phyloP scores from a whole-genome alignment of 768 basidiomycete genomes.

The Boletellus ananiceps region DNA sequence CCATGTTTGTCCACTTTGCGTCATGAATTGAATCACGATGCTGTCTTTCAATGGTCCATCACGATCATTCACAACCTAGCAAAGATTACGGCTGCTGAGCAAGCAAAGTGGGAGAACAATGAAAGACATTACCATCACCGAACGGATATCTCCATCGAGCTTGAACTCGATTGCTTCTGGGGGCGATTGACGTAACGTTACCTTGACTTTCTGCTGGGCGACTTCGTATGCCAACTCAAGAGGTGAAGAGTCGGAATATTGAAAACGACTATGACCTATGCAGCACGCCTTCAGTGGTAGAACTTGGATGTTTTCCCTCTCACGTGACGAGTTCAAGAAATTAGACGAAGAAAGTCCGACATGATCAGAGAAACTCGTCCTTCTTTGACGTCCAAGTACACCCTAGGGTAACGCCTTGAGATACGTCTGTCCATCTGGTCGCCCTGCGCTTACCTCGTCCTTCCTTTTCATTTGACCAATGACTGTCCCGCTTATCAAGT shows the following conservation, averaged over 20 bases:
- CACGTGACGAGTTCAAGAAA: constrained; percentile 16
- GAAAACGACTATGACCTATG: constrained; percentile 21
- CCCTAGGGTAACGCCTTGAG: constrained; percentile 11
- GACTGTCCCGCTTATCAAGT: constrained; percentile 1
- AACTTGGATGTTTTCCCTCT: constrained; percentile 1
- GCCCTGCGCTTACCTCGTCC: constrained; percentile 17
- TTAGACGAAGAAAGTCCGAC: constrained; percentile 29
- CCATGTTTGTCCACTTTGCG: constrained; percentile 4
- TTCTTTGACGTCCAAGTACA: neutral
- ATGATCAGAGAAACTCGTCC: constrained; percentile 7
- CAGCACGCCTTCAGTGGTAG: constrained; percentile 28
- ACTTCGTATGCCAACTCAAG: constrained; percentile 14
- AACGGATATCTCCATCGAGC: constrained; percentile 12
- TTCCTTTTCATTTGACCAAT: constrained; percentile 24
- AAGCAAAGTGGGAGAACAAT: neutral
- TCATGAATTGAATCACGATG: constrained; percentile 21
- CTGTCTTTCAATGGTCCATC: constrained; percentile 7
- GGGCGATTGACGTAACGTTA: constrained; percentile 11
- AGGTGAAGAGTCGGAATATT: constrained; percentile 9
- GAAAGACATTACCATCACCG: constrained; percentile 12
- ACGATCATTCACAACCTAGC: constrained; percentile 23
- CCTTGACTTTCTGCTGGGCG: constrained; percentile 1
- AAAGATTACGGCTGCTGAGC: neutral
- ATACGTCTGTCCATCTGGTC: neutral
- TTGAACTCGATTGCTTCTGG: constrained; percentile 11